Base-by-base conservation (phyloP, 2,329 filamentous ascomycete genomes). In the Pleoardoris graminearum region DNA sequence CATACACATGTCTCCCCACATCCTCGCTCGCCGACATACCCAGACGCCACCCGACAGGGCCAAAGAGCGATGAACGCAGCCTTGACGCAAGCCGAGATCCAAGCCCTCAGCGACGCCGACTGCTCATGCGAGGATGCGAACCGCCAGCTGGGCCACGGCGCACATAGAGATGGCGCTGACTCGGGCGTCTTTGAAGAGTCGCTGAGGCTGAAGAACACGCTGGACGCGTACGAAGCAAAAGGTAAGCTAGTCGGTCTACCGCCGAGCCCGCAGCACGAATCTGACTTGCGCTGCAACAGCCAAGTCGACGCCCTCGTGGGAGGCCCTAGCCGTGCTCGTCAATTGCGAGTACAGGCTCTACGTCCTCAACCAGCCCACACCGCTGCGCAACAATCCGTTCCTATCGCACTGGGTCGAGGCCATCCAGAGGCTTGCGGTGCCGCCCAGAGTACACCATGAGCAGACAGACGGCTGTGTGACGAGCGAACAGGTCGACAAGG, bases 371-470 rank as follows among this genome's bases (percentile, higher is more conserved):
- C 55, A 63, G 29, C 42, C 48, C 3, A 72, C 62, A 2, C 60
- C 66, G 14, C 58, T 75, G 6, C 57, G 62, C 25, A 52, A 65
- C 38, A 75, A 76, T 35, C 73, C 74, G 1, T 75, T 73, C 53
- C 61, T 76, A 17, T 63, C 67, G 4, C 72, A 76, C 44, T 76
- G 74, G 74, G 67, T 76, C 35, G 71, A 75, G 55, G 63, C 67
- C 1, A 49, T 73, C 4, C 60, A 66, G 49, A 50, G 60, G 4
- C 55, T 65, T 3, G 53, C 59, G 1, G 35, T 25, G n/a, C 38
- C 35, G 14, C 32, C 41, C 7, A 27, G 30, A 14, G 17, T 23
- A 25, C 17, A 10, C 12, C 41, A 35, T 12, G 16, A 19, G 12
- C 38, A 7, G 29, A 42, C 42, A 10, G 42, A 47, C 17, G 51